phyloP scores from a whole-genome alignment of 257 asterid species.

The Anisodus acutangulus region DNA sequence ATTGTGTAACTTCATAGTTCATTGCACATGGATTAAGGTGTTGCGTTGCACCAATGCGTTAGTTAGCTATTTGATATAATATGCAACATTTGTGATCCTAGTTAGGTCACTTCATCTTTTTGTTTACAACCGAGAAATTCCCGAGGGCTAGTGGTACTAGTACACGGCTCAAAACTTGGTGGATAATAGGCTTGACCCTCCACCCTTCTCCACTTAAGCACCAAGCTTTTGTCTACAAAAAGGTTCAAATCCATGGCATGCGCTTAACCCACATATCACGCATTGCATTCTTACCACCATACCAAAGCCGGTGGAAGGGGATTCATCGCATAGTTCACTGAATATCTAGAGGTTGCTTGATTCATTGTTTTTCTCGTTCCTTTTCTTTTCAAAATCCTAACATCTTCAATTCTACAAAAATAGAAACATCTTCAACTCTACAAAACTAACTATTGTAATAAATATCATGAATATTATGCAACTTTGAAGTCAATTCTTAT shows the following conservation, averaged over 20 bases:
- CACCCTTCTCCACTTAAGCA: background rate
- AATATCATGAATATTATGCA: background rate
- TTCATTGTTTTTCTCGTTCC: background rate
- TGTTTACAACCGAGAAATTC: background rate
- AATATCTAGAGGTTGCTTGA: background rate
- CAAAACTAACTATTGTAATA: background rate
- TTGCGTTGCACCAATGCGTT: background rate
- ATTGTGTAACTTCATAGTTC: background rate
- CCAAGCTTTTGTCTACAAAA: background rate
- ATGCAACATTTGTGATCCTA: background rate
- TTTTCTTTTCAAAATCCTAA: background rate
- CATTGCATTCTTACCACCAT: background rate
- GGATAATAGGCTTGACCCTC: background rate
- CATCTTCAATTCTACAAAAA: background rate
- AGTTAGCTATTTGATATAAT: background rate
- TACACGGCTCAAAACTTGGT: background rate
- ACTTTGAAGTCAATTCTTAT: background rate
- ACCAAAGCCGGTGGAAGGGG: background rate
- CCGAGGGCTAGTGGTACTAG: background rate
- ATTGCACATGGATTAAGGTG: conserved; percentile 8
- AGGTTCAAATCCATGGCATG: background rate
- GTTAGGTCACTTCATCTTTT: background rate
- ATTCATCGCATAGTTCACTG: background rate
- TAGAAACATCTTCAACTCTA: background rate
- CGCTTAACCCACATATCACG: background rate